Percentiles rank a stretch among this genome's conserved stretches.
Conservation (phyloP, 257 asterid species). For the Jacaranda copaia region DNA sequence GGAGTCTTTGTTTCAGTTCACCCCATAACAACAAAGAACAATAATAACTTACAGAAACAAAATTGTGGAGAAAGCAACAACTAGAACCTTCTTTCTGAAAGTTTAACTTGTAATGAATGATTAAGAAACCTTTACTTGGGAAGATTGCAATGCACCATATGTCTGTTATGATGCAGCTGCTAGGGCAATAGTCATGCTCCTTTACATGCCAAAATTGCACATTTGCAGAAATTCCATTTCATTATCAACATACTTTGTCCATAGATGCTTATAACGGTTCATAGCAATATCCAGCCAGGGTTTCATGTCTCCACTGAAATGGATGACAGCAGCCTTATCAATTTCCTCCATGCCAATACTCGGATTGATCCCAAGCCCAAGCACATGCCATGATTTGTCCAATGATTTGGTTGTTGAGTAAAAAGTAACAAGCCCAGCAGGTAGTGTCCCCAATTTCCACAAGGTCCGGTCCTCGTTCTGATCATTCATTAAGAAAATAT, state of each 20-base stretch:
- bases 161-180: slow-evolving; percentile 33
- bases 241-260: slow-evolving; percentile 76
- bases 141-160: slow-evolving; percentile 33
- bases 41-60: slow-evolving; percentile 40
- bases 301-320: slow-evolving; percentile 77
- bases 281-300: slow-evolving; percentile 83
- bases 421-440: slow-evolving; percentile 69
- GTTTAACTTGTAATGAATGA: slow-evolving; percentile 33
- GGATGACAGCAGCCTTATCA: slow-evolving; percentile 72
- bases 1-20: slow-evolving; percentile 23
- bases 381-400: slow-evolving; percentile 75
- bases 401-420: slow-evolving; percentile 64
- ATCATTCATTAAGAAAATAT: slow-evolving; percentile 25
- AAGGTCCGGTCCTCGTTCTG: slow-evolving; percentile 64
- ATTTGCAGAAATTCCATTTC: slow-evolving; percentile 76
- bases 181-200: slow-evolving; percentile 36
- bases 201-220: slow-evolving; percentile 83
- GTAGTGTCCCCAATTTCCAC: slow-evolving; percentile 70
- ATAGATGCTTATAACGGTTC: slow-evolving; percentile 71
- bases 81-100: slow-evolving; percentile 45
- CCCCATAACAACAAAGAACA: slow-evolving; percentile 23
- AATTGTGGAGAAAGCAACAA: slow-evolving; percentile 39
- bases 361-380: slow-evolving; percentile 75
- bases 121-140: slow-evolving; percentile 32
- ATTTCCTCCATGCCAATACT: slow-evolving; percentile 75